Percentiles rank a stretch among this genome's conserved stretches.
These are phyloP conservation scores for Haplosporangium gracile DNA, from an alignment of 192 early-diverging fungal species.

Conservation along the genomic window DNA sequence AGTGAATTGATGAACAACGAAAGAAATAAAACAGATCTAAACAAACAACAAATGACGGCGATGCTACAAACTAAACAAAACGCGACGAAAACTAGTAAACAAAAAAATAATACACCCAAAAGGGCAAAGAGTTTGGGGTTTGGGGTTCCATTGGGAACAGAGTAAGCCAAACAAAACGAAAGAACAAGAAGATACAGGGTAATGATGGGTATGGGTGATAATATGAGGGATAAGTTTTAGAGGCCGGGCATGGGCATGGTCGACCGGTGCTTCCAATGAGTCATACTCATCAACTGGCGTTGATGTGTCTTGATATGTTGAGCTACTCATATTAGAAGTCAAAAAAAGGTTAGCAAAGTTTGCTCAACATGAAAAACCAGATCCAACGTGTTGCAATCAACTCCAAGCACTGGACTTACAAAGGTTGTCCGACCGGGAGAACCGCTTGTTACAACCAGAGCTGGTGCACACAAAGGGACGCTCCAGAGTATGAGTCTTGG, in stretches of 20 bases:
- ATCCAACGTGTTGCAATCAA: background rate
- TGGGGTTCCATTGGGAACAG: background rate
- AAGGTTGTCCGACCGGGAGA: slow-evolving; percentile 83
- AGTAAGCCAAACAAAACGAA: background rate
- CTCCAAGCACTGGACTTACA: slow-evolving; percentile 22
- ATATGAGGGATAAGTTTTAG: background rate
- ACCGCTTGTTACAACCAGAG: slow-evolving; percentile 82
- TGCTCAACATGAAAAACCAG: background rate
- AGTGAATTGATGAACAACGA: background rate
- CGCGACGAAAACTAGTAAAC: background rate
- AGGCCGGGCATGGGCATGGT: background rate
- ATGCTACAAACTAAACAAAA: background rate
- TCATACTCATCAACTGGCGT: slow-evolving; percentile 44
- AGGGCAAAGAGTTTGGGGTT: background rate
- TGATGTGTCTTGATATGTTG: slow-evolving; percentile 56
- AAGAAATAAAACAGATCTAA: slow-evolving; percentile 3
- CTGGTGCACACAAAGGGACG: slow-evolving; percentile 74
- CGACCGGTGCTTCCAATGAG: slow-evolving; percentile 42
- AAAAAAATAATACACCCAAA: background rate
- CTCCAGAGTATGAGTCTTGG: slow-evolving; percentile 82
- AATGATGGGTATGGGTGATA: background rate
- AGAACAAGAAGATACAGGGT: background rate
- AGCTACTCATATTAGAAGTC: slow-evolving; percentile 11
- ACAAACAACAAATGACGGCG: background rate
- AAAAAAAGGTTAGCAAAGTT: background rate